Percentiles rank a stretch among this genome's conserved stretches.
phyloP scores from a whole-genome alignment of 2,329 filamentous ascomycete genomes.

The Exophiala dermatitidis region DNA sequence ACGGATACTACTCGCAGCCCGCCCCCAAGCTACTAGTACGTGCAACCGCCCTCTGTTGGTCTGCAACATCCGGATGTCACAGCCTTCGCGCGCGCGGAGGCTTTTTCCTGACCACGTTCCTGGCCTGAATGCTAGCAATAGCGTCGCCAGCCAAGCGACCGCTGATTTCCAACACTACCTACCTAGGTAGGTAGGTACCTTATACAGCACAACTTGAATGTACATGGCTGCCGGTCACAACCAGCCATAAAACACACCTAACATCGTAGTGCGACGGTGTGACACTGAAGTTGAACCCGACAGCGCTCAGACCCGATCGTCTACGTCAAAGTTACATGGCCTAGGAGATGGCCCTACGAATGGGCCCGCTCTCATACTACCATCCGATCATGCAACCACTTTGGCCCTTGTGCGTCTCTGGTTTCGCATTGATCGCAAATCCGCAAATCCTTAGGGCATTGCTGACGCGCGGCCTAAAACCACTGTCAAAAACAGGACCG shows the following conservation, averaged over 20 bases:
- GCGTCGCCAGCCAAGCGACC: too few species aligned
- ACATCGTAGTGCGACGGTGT: constrained; percentile 9
- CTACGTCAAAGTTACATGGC: constrained; percentile 2
- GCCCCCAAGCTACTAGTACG: too few species aligned
- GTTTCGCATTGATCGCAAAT: background rate
- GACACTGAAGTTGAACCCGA: constrained; percentile 3
- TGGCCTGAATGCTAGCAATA: too few species aligned
- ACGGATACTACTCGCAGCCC: too few species aligned
- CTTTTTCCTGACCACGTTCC: too few species aligned
- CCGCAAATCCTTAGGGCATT: background rate
- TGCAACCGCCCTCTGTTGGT: too few species aligned
- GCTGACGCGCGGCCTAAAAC: constrained; percentile 1
- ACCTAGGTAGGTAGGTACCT: background rate
- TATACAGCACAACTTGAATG: background rate
- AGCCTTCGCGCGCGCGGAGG: too few species aligned
- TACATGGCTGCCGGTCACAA: background rate
- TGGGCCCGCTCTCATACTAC: background rate
- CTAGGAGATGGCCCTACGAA: background rate
- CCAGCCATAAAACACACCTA: background rate
- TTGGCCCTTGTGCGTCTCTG: too few species aligned
- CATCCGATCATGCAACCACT: background rate
- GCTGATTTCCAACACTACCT: background rate
- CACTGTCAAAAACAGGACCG: background rate
- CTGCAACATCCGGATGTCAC: too few species aligned
- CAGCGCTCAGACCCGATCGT: constrained; percentile 2